A percentile compares a stretch with the other conserved stretches of the same genome.
These are phyloP conservation scores for Arthroderma uncinatum DNA, from an alignment of 2,329 filamentous ascomycete species.

Conservation along the genomic window DNA sequence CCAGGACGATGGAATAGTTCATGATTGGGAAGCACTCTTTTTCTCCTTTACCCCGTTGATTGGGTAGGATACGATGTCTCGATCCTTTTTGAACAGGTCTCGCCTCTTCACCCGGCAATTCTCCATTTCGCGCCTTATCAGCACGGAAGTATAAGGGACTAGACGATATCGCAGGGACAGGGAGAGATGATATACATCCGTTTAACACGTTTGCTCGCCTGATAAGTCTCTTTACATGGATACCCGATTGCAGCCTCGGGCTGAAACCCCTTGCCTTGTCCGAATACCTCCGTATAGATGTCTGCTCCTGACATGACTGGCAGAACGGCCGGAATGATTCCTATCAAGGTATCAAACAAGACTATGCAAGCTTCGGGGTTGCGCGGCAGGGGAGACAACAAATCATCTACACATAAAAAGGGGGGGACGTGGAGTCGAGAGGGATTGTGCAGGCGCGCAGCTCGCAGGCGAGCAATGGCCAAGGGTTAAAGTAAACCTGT, in stretches of 20 bases:
- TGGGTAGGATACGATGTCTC: neutral
- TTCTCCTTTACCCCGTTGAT: neutral
- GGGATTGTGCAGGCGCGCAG: neutral
- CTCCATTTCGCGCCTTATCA: neutral
- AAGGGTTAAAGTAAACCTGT: neutral
- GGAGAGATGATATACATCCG: neutral
- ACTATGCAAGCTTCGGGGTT: neutral
- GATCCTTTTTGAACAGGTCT: neutral
- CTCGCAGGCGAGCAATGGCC: neutral
- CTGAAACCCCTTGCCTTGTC: neutral
- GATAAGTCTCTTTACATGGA: neutral
- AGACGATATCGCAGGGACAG: neutral
- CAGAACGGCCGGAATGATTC: neutral
- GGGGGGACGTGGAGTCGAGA: neutral
- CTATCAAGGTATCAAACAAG: neutral
- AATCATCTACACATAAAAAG: neutral
- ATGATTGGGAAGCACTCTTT: constrained; percentile 1
- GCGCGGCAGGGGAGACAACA: neutral
- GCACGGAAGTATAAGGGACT: neutral
- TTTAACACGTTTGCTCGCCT: neutral
- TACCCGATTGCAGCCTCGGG: constrained; percentile 3
- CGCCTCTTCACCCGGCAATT: neutral
- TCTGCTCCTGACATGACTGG: neutral
- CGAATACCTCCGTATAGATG: neutral
- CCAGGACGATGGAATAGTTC: constrained; percentile 1